Base-by-base conservation (phyloP, 1,284 basidiomycete species). In the Boletellus deceptivus region DNA sequence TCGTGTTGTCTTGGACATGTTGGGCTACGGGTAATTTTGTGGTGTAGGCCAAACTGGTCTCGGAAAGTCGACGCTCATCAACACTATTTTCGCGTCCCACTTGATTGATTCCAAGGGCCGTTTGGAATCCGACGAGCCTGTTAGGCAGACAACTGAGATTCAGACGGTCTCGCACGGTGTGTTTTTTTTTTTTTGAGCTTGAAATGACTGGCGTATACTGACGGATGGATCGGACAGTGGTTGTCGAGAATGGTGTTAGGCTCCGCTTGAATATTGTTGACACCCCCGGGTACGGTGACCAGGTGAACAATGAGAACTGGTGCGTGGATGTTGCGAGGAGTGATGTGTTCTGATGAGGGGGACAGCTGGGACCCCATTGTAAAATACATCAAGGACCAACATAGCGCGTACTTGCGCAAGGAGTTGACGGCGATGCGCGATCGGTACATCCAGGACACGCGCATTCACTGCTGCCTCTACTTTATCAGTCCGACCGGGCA, bases 331-430 rank as follows among this genome's bases (percentile, higher is more conserved):
- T 44, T 52, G 49, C 43, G 35, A 24, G 18, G 31, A 42, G 11
- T 37, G 36, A 37, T 2, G 29, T 36, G 33, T 43, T 49, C 49
- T 56, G 27, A 55, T 43, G 20, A 43, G 35, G 54, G 27, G 35
- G 60, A 14, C 53, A 93, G 91, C 81, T 99, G 96, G 96, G 96
- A 99, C 68, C 91, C 96, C 27, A 98, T 98, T 63, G 82, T 98
- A 72, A 97, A 97, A 75, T 97, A 98, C 74, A 98, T 98, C 75
- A 91, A 94, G 76, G 97, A 99, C 78, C 96, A 99, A 72, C 96
- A 99, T 78, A 95, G 91, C 67, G 93, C 95, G 42, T 99, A 98
- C 75, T 84, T 99, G 52, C 90, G 97, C 70, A 99, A 99, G 76
- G 96, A 99, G 77, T 81, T 99, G 56, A 99, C 97, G 5, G 96